Evolutionary conservation across 2,329 filamentous ascomycete genomes (phyloP).

Genomic region (Paecilomyces sp.): DNA sequence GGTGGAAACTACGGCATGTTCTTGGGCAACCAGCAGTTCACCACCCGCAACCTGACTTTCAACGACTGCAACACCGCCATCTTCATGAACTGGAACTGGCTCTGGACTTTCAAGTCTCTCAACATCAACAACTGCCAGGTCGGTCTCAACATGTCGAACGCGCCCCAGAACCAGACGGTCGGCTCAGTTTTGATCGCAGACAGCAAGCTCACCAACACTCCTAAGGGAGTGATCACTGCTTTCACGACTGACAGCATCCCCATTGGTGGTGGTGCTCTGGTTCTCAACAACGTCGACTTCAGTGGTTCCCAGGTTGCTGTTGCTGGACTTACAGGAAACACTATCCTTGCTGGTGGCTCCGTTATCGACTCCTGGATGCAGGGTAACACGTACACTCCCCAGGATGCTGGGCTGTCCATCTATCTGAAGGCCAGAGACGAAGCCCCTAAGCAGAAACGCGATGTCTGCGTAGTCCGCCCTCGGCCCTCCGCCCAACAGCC

Average conservation of each 20-base stretch:
- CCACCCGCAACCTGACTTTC: slow-evolving; percentile 74
- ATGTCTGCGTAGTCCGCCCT: neutral
- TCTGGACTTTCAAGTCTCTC: slow-evolving; percentile 72
- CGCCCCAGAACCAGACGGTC: slow-evolving; percentile 61
- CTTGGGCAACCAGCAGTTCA: slow-evolving; percentile 82
- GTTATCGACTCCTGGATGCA: slow-evolving; percentile 69
- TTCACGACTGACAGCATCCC: slow-evolving; percentile 58
- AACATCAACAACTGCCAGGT: slow-evolving; percentile 67
- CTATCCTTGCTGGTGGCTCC: slow-evolving; percentile 62
- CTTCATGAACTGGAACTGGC: slow-evolving; percentile 90
- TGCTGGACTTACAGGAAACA: slow-evolving; percentile 47
- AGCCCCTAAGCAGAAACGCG: neutral
- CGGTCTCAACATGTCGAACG: slow-evolving; percentile 70
- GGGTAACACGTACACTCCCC: slow-evolving; percentile 61
- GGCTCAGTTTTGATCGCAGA: slow-evolving; percentile 81
- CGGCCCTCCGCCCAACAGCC: slow-evolving; percentile 4
- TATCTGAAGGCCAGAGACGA: neutral
- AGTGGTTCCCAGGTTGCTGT: slow-evolving; percentile 62
- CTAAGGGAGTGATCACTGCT: slow-evolving; percentile 67
- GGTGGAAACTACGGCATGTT: slow-evolving; percentile 73
- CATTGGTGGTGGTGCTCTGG: slow-evolving; percentile 69
- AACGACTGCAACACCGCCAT: slow-evolving; percentile 76
- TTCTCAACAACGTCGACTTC: slow-evolving; percentile 89
- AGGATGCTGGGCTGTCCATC: neutral
- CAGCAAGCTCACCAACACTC: slow-evolving; percentile 68